Evolutionary conservation across 1,284 basidiomycete species (phyloP), one percentile per base, ranked within the genome.

Genomic region (Laetiporus sulphureus): DNA sequence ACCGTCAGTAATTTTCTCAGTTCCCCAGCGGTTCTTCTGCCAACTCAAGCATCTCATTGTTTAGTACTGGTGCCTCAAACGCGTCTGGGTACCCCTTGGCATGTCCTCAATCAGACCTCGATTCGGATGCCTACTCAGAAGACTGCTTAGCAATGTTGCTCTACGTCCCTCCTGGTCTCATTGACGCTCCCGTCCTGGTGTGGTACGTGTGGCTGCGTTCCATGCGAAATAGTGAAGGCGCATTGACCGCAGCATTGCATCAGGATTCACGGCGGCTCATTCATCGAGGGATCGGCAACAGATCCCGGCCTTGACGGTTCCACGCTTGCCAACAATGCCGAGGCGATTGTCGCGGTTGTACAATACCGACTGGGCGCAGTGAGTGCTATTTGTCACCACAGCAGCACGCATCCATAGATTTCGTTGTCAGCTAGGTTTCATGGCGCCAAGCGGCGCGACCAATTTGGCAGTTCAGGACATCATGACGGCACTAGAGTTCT

Each of bases 181-280:
- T 56, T 42, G 54, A 60, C 32, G 71, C 69, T 0, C 72, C 85
- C 2, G 75, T 77, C 0, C 58, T 88, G 45, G 63, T 86, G 46
- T 90, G 85, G 86, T 79, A 57, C 63, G 20, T 33, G 13, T 20
- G 13, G 25, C 25, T 27, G 7, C 25, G 13, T 13, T 7, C 25
- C 25, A 13, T 13, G 7, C 13, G n/a, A n/a, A n/a, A 7, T 27
- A 27, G 8, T 8, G 25, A 27, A 27, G 7, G 13, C 25, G 8
- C 25, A 13, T 13, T 27, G 25, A 27, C 7, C 13, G 25, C 25
- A 13, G 25, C 8, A 27, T 8, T n/a, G 13, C 7, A 27, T 27
- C 47, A 90, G 89, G 88, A 71, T 92, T 39, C 91, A 91, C 53
- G 92, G 92, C 12, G 91, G 92, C 23, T 91, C 89, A 0, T 91